A percentile compares a stretch with the other conserved stretches of the same genome.
phyloP scores from a whole-genome alignment of 441 rosid species.

The Isatis lusitanica region DNA sequence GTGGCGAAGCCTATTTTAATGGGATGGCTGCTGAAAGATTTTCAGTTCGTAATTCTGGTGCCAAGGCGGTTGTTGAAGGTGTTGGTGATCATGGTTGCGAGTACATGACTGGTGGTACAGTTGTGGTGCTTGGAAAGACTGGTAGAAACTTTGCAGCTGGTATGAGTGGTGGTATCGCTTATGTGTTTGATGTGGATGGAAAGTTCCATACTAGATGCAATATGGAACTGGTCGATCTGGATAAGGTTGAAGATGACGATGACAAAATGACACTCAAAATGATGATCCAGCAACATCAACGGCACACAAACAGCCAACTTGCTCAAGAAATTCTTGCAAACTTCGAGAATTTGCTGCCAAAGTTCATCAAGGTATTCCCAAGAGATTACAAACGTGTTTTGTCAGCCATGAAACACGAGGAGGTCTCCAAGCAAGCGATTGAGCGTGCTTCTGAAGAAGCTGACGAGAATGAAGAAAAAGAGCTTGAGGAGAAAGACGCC shows the following conservation, averaged over 20 bases:
- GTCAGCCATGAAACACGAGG: constrained; percentile 67
- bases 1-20: constrained; percentile 94
- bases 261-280: constrained; percentile 82
- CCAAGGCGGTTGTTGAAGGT: constrained; percentile 97
- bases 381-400: constrained; percentile 96
- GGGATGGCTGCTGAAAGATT: constrained; percentile 99
- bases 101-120: constrained; percentile 99
- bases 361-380: constrained; percentile 93
- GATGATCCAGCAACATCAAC: constrained; percentile 99
- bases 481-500: constrained; percentile 67
- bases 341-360: constrained; percentile 74
- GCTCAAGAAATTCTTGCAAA: constrained; percentile 88
- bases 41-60: constrained; percentile 99
- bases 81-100: constrained; percentile 99
- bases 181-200: constrained; percentile 86
- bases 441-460: constrained; percentile 51
- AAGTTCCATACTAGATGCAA: constrained; percentile 89
- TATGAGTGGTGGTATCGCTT: constrained; percentile 99
- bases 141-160: constrained; percentile 99
- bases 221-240: constrained; percentile 92
- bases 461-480: constrained; percentile 61
- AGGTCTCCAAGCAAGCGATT: constrained; percentile 46
- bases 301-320: constrained; percentile 86
- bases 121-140: constrained; percentile 95
- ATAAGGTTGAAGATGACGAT: constrained; percentile 90